Evolutionary conservation across 2,329 filamentous ascomycete genomes (phyloP).

Genomic region (Ophiocordyceps camponoti-floridani): DNA sequence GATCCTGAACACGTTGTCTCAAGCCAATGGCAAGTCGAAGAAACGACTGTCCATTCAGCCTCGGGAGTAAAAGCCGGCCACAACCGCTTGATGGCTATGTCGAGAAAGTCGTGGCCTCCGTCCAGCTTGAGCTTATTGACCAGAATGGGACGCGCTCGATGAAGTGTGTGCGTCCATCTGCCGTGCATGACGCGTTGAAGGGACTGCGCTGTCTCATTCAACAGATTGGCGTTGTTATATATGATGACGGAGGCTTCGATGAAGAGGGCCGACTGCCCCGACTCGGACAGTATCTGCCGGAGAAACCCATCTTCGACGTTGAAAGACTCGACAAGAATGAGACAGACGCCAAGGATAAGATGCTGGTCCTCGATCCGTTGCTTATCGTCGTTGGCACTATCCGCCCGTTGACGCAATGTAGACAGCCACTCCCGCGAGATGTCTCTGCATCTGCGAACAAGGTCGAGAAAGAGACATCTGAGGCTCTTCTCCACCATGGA

Average conservation of each 20-base stretch:
- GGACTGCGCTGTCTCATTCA: neutral
- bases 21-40: neutral
- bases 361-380: neutral
- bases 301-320: neutral
- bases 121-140: accelerated
- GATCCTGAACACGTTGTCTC: conserved; percentile 3
- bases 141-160: conserved; percentile 1
- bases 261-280: neutral
- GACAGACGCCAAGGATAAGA: neutral
- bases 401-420: neutral
- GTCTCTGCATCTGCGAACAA: neutral
- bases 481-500: conserved; percentile 1
- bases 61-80: conserved; percentile 4
- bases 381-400: neutral
- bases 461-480: neutral
- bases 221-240: neutral
- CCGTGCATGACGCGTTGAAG: conserved; percentile 2
- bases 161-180: conserved; percentile 3
- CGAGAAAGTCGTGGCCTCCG: conserved; percentile 1
- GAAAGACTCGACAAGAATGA: neutral
- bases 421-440: neutral
- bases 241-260: neutral
- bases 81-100: conserved; percentile 4
- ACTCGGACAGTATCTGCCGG: neutral
- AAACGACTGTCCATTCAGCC: neutral